Evolutionary conservation across 2,329 filamentous ascomycete genomes (phyloP).

Genomic region (Ophiostoma triangulosporum): DNA sequence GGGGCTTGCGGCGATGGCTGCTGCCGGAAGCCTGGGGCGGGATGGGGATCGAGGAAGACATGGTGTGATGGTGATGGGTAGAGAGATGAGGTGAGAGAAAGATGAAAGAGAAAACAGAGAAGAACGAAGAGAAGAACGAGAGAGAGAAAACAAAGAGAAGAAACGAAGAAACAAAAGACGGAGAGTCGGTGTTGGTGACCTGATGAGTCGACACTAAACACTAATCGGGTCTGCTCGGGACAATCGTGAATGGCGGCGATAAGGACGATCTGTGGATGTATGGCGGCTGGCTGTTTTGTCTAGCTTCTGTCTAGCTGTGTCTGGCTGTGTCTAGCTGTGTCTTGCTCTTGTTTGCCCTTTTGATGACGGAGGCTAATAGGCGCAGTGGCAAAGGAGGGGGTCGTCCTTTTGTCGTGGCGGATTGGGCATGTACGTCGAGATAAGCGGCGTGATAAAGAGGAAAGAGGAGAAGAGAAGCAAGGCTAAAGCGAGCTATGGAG

Average conservation of each 20-base stretch:
- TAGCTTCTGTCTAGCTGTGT: neutral
- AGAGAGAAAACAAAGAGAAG: neutral
- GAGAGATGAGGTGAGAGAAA: neutral
- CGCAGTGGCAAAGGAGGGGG: neutral
- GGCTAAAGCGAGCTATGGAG: neutral
- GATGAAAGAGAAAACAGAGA: neutral
- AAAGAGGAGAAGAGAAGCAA: neutral
- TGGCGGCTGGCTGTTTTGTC: neutral
- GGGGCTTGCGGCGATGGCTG: conserved; percentile 11
- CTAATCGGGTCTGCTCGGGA: neutral
- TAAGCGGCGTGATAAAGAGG: neutral
- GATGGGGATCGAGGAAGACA: conserved; percentile 60
- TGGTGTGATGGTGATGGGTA: conserved; percentile 18
- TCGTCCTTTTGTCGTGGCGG: neutral
- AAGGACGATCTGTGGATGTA: neutral
- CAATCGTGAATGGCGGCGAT: neutral
- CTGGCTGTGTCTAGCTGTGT: neutral
- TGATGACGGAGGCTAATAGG: neutral
- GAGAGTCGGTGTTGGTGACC: neutral
- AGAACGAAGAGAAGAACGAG: neutral
- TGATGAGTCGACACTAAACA: neutral
- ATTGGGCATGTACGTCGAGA: neutral
- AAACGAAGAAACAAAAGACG: neutral
- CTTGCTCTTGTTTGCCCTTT: neutral
- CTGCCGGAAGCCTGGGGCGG: conserved; percentile 27